These are phyloP conservation scores for Ustilago bromivora DNA, from an alignment of 1,284 basidiomycete species.

Conservation along the genomic window DNA sequence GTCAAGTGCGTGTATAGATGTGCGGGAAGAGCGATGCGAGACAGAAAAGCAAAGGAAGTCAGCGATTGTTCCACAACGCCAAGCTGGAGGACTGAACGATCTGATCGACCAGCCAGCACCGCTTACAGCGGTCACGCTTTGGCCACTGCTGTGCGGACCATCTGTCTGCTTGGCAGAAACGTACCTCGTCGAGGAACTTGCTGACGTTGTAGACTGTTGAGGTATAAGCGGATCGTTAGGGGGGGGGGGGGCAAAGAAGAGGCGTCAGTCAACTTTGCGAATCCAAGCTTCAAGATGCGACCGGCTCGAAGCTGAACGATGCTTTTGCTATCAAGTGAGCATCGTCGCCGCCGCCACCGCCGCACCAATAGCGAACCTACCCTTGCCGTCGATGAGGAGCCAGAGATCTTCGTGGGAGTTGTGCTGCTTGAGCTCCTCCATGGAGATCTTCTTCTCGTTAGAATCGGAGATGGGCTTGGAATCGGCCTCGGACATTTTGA, in stretches of 20 bases:
- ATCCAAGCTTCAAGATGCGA: not conserved
- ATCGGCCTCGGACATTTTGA: slow-evolving; percentile 48
- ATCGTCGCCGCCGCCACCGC: not conserved
- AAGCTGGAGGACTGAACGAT: not conserved
- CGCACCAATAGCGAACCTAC: slow-evolving; percentile 31
- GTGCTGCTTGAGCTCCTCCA: slow-evolving; percentile 66
- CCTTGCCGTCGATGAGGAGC: slow-evolving; percentile 68
- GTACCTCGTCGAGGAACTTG: slow-evolving; percentile 94
- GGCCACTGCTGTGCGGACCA: not conserved
- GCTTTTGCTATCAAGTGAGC: not conserved
- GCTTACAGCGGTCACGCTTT: not conserved
- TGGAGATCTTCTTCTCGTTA: slow-evolving; percentile 56
- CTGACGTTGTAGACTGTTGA: slow-evolving; percentile 89
- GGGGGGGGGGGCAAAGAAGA: not conserved
- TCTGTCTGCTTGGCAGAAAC: slow-evolving; percentile 44
- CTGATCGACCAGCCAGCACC: not conserved
- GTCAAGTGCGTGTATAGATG: not conserved
- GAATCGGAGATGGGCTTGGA: slow-evolving; percentile 19
- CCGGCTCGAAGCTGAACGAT: not conserved
- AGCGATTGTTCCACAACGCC: not conserved
- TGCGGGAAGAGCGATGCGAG: not conserved
- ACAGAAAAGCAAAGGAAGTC: not conserved
- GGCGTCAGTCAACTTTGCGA: not conserved
- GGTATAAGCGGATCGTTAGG: not conserved
- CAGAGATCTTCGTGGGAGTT: slow-evolving; percentile 64